Evolutionary conservation across 2,329 filamentous ascomycete species (phyloP), one percentile per base, ranked within the genome.

Genomic region (Coccinonectria pachysandricola): DNA sequence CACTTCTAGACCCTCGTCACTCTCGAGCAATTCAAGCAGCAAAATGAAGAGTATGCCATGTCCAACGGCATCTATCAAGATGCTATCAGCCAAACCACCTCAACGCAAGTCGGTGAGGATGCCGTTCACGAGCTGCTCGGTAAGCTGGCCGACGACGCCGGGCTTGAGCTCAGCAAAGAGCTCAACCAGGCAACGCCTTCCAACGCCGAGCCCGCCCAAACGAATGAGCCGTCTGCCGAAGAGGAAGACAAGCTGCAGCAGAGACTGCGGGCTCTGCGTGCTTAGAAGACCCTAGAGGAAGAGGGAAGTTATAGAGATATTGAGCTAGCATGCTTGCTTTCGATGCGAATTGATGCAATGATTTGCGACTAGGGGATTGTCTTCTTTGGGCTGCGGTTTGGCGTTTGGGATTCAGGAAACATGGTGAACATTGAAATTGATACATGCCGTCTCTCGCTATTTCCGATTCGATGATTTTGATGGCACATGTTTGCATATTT

Each of bases 71-170:
- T 87, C 57, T 91, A 91, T 57, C 83, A 88, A 55, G 85, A 87
- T 48, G 82, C 84, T 33, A 88, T 87, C 36, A 75, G 72, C 12
- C 78, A 80, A 34, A 80, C 79, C 19, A 92, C 85, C 2, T 53
- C 82, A 56, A 46, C 79, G 62, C 51, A 82, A 64, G 53, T 87
- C 60, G 59, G 82, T 62, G 57, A 93, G 51, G 85, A 92, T 42
- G 84, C 87, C 41, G 84, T 93, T 2, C 85, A 93, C 53, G 76
- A 84, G 40, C 60, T 93, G 36, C 79, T 93, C 57, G 79, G 74
- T 38, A 81, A 92, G 58, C 73, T 91, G 21, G 85, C 85, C 36
- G 86, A 93, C 53, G 85, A 92, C 54, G 84, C 82, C 7, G 86
- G 86, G 28, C 72, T 94, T 27, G 81, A 91, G 55, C 64, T 93